These are phyloP conservation scores for Adiantum capillusveneris DNA, from an alignment of 75 land plant species.

Conservation along the genomic window DNA sequence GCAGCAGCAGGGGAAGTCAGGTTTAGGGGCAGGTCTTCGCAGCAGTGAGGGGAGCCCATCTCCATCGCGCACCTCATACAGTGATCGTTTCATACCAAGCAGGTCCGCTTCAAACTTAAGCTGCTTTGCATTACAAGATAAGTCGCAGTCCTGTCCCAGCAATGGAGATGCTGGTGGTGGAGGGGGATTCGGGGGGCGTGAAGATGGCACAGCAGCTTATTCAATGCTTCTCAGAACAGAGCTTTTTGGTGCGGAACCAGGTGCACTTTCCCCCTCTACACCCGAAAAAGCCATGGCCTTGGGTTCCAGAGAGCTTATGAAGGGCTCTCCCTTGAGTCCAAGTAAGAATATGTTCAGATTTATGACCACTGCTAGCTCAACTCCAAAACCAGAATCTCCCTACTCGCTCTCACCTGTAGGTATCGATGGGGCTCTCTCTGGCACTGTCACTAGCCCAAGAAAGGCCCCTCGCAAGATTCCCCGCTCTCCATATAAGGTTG, in stretches of 20 bases:
- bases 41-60: conserved; percentile 16
- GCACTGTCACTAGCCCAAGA: conserved; percentile 53
- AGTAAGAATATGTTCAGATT: conserved; percentile 83
- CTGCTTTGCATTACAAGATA: conserved; percentile 67
- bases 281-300: conserved; percentile 29
- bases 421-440: conserved; percentile 32
- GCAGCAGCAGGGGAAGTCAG: conserved; percentile 1
- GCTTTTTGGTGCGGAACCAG: conserved; percentile 72
- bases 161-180: background rate
- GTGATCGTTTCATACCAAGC: conserved; percentile 91
- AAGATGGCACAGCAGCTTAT: conserved; percentile 76
- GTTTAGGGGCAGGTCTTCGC: background rate
- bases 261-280: conserved; percentile 46
- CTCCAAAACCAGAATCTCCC: conserved; percentile 59
- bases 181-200: conserved; percentile 26
- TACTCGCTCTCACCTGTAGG: conserved; percentile 56
- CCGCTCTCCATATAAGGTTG: conserved; percentile 93
- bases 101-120: conserved; percentile 74
- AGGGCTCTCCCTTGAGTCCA: conserved; percentile 68
- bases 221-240: conserved; percentile 62
- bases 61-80: conserved; percentile 57
- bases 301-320: conserved; percentile 18
- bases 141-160: conserved; percentile 37
- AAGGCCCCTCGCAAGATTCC: conserved; percentile 90
- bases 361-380: conserved; percentile 36